These are phyloP conservation scores for Rhodotorula sp. DNA, from an alignment of 1,284 basidiomycete species.

Conservation along the genomic window DNA sequence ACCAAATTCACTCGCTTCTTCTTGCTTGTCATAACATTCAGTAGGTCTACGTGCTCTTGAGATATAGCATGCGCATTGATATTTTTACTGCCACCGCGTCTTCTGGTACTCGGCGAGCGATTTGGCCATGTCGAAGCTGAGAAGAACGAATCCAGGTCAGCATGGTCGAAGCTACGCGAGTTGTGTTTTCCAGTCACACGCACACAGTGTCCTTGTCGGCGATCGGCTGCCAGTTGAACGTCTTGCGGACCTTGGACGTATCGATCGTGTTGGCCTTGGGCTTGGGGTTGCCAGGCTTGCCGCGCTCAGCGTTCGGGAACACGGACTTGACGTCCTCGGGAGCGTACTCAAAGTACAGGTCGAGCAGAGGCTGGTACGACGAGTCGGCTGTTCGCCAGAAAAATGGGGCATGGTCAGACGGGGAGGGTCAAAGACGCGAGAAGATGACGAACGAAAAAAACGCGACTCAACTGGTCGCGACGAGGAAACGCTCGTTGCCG, in stretches of 20 bases:
- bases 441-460: not conserved
- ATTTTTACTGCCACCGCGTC: conserved; percentile 17
- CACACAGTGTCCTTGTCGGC: conserved; percentile 31
- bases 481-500: conserved; percentile 49
- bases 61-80: not conserved
- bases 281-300: conserved; percentile 15
- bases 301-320: conserved; percentile 36
- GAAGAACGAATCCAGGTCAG: not conserved
- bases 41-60: not conserved
- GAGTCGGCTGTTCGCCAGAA: conserved; percentile 15
- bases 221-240: conserved; percentile 34
- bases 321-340: conserved; percentile 7
- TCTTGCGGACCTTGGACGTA: conserved; percentile 23
- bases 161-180: not conserved
- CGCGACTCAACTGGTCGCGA: conserved; percentile 20
- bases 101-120: conserved; percentile 36
- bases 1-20: too few species aligned
- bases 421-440: not conserved
- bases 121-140: conserved; percentile 32
- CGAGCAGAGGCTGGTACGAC: conserved; percentile 39
- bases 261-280: conserved; percentile 39
- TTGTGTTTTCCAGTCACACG: not conserved
- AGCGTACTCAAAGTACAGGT: conserved; percentile 23
- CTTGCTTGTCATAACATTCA: too few species aligned
- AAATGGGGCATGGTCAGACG: too few species aligned